Evolutionary conservation across 805 yeast genomes (phyloP).

Genomic region (Monosporozyma servazzii): DNA sequence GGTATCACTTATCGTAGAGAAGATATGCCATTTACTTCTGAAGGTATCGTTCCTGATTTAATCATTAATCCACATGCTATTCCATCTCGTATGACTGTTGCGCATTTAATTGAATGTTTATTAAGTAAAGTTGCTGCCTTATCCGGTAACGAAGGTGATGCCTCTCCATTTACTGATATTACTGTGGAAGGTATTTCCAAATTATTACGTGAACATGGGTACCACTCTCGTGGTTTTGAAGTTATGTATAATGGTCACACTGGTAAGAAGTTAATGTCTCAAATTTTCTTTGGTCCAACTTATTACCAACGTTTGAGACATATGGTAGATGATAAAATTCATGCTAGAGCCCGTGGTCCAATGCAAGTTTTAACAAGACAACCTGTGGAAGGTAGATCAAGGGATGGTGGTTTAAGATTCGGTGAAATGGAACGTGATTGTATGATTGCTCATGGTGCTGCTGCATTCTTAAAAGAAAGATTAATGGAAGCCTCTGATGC

Average conservation of each 20-base stretch:
- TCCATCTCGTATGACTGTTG: constrained; percentile 99
- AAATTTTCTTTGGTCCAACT: constrained; percentile 98
- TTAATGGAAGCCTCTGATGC: constrained; percentile 99
- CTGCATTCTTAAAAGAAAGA: constrained; percentile 94
- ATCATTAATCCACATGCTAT: constrained; percentile 98
- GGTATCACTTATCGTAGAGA: constrained; percentile 98
- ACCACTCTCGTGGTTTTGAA: constrained; percentile 97
- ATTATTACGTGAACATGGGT: constrained; percentile 88
- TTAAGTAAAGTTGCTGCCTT: constrained; percentile 89
- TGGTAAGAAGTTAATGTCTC: constrained; percentile 96
- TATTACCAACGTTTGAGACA: constrained; percentile 97
- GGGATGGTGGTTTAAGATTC: constrained; percentile 98
- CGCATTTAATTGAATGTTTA: constrained; percentile 97
- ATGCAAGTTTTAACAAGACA: constrained; percentile 96
- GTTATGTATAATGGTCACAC: constrained; percentile 99
- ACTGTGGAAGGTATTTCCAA: constrained; percentile 95
- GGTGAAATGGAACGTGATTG: constrained; percentile 99
- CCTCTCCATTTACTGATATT: constrained; percentile 96
- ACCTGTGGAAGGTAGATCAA: constrained; percentile 97
- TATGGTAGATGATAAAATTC: constrained; percentile 98
- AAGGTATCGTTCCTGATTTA: constrained; percentile 95
- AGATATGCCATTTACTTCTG: constrained; percentile 95
- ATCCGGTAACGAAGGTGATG: constrained; percentile 97
- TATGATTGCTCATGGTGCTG: constrained; percentile 99
- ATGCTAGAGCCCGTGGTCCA: constrained; percentile 98